These are phyloP conservation scores for Maudiozyma bulderi DNA, from an alignment of 805 yeast species.

Conservation along the genomic window DNA sequence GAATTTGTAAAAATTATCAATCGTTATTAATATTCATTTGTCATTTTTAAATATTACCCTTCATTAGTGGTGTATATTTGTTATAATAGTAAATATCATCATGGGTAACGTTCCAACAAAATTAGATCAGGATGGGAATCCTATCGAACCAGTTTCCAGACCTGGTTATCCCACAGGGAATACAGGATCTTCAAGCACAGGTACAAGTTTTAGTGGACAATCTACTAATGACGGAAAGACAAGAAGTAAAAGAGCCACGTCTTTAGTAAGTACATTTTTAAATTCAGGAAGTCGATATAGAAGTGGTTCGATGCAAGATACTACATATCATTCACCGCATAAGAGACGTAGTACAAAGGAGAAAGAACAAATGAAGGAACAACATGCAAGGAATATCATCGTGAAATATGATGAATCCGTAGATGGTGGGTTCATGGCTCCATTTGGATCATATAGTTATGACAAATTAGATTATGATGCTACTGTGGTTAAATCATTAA, in stretches of 20 bases:
- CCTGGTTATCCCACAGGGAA: slow-evolving; percentile 5
- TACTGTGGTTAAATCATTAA: slow-evolving; percentile 59
- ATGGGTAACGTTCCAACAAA: slow-evolving; percentile 45
- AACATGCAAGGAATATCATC: slow-evolving; percentile 46
- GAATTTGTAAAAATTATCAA: no score
- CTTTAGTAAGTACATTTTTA: slow-evolving; percentile 20
- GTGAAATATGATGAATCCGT: slow-evolving; percentile 61
- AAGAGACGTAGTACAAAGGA: slow-evolving; percentile 43
- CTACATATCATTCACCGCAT: not conserved
- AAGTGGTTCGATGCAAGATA: slow-evolving; percentile 12
- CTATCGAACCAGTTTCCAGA: slow-evolving; percentile 3
- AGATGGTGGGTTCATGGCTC: slow-evolving; percentile 91
- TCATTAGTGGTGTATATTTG: no score
- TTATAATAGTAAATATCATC: not conserved
- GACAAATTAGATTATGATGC: slow-evolving; percentile 68
- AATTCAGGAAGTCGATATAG: slow-evolving; percentile 17
- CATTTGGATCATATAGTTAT: slow-evolving; percentile 75
- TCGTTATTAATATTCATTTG: not conserved
- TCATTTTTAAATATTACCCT: not conserved
- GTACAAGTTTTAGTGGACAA: not conserved
- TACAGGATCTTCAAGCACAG: slow-evolving; percentile 5
- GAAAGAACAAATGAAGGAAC: slow-evolving; percentile 42
- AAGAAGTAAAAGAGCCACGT: slow-evolving; percentile 19
- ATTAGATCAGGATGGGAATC: slow-evolving; percentile 27
- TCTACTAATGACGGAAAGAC: not conserved